Conservation (phyloP, 371 early-diverging fungal species). For the Apophysomyces trapeziformis region DNA sequence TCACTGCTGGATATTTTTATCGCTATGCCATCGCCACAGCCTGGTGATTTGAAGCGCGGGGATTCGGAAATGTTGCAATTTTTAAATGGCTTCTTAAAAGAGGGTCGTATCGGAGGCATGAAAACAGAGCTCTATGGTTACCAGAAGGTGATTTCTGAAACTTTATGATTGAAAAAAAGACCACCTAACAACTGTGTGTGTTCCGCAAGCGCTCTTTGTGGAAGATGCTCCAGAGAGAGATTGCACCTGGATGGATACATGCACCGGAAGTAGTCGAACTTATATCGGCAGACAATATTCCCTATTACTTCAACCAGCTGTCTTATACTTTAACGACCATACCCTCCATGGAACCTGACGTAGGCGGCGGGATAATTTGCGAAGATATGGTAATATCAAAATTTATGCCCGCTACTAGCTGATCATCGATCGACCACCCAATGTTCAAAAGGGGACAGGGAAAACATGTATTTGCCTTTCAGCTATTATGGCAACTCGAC, state of each 20-base stretch:
- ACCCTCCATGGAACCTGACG: slow-evolving; percentile 43
- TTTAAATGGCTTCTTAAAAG: slow-evolving; percentile 16
- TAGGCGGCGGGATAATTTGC: slow-evolving; percentile 73
- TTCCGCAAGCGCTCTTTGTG: slow-evolving; percentile 54
- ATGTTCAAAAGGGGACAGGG: slow-evolving; percentile 64
- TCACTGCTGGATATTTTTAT: slow-evolving; percentile 44
- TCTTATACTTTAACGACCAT: slow-evolving; percentile 22
- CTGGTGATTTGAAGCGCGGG: slow-evolving; percentile 6
- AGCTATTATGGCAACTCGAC: slow-evolving; percentile 60
- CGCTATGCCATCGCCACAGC: slow-evolving; percentile 46
- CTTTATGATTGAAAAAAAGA: background rate
- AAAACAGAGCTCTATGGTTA: slow-evolving; percentile 60
- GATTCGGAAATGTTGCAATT: slow-evolving; percentile 22
- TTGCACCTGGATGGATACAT: slow-evolving; percentile 50
- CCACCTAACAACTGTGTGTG: background rate
- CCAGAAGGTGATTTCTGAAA: slow-evolving; percentile 47
- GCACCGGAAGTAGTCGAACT: slow-evolving; percentile 42
- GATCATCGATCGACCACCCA: background rate
- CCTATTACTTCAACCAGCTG: slow-evolving; percentile 48
- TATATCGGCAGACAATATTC: slow-evolving; percentile 34
- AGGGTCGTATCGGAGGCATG: slow-evolving; percentile 54
- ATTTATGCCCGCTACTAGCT: background rate
- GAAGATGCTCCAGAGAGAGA: slow-evolving; percentile 69
- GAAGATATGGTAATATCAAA: slow-evolving; percentile 70
- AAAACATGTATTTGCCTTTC: slow-evolving; percentile 77